Conservation (phyloP, 83 land plant species). For the Picea mariana region DNA sequence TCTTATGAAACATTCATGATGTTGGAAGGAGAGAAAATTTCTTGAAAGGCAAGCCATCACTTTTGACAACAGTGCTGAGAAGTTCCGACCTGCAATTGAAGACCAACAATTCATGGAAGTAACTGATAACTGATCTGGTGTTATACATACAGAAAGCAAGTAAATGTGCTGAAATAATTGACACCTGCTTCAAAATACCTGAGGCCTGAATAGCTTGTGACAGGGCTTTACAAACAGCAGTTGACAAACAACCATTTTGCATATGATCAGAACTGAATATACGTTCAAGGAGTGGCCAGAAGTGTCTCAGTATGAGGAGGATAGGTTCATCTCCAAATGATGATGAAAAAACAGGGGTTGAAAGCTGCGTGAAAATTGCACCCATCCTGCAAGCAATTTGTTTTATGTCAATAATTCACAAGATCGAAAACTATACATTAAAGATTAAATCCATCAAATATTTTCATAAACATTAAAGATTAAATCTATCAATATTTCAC, state of each 20-base stretch:
- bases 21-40: slow-evolving; percentile 75
- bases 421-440: neutral
- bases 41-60: slow-evolving; percentile 68
- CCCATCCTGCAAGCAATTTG: slow-evolving; percentile 61
- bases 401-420: neutral
- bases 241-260: slow-evolving; percentile 66
- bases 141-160: neutral
- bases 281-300: slow-evolving; percentile 93
- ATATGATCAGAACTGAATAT: slow-evolving; percentile 78
- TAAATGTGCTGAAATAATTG: neutral
- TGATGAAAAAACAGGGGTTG: slow-evolving; percentile 26
- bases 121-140: neutral
- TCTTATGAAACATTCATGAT: slow-evolving; percentile 88
- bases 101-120: slow-evolving; percentile 5
- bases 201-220: slow-evolving; percentile 86
- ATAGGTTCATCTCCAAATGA: slow-evolving; percentile 58
- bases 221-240: slow-evolving; percentile 81
- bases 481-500: too few species aligned
- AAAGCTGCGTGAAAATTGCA: slow-evolving; percentile 68
- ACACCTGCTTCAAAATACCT: slow-evolving; percentile 41
- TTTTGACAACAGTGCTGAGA: slow-evolving; percentile 62
- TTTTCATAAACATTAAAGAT: too few species aligned
- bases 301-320: slow-evolving; percentile 51
- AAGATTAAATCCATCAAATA: too few species aligned
- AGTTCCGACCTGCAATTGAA: slow-evolving; percentile 72